Evolutionary conservation across 1,284 basidiomycete species (phyloP).

Genomic region (Moesziomyces globuligerus): DNA sequence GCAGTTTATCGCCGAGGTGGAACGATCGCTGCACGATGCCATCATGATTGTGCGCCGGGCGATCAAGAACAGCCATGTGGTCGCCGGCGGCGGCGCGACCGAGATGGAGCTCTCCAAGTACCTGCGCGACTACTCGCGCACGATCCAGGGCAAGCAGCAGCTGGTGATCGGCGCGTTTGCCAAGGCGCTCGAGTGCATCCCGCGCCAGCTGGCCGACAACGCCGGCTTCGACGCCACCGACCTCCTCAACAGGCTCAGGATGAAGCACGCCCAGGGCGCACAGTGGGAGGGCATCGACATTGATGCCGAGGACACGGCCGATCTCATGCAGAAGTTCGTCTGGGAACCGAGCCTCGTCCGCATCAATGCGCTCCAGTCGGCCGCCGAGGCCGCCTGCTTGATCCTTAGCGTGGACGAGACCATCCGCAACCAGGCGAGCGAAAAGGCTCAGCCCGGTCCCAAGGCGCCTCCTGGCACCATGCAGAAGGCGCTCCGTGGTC

Average conservation of each 20-base stretch:
- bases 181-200: constrained; percentile 95
- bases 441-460: constrained; percentile 55
- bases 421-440: constrained; percentile 60
- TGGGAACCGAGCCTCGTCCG: constrained; percentile 98
- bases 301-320: constrained; percentile 83
- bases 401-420: constrained; percentile 71
- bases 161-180: constrained; percentile 95
- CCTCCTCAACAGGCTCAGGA: constrained; percentile 94
- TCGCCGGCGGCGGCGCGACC: constrained; percentile 95
- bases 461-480: constrained; percentile 62
- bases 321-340: constrained; percentile 95
- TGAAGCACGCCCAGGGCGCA: constrained; percentile 88
- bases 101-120: constrained; percentile 98
- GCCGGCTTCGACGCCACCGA: constrained; percentile 98
- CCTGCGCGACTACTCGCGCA: constrained; percentile 87
- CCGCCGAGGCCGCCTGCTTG: constrained; percentile 93
- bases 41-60: constrained; percentile 99
- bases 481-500: constrained; percentile 59
- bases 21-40: constrained; percentile 95
- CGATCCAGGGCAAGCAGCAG: constrained; percentile 96
- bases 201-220: constrained; percentile 97
- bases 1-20: constrained; percentile 98
- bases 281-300: constrained; percentile 96
- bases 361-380: constrained; percentile 91
- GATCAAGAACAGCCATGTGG: constrained; percentile 92